Percentiles rank a stretch among this genome's conserved stretches.
Evolutionary conservation across 2,329 filamentous ascomycete genomes (phyloP).

Genomic region (Kalmusia sp.): DNA sequence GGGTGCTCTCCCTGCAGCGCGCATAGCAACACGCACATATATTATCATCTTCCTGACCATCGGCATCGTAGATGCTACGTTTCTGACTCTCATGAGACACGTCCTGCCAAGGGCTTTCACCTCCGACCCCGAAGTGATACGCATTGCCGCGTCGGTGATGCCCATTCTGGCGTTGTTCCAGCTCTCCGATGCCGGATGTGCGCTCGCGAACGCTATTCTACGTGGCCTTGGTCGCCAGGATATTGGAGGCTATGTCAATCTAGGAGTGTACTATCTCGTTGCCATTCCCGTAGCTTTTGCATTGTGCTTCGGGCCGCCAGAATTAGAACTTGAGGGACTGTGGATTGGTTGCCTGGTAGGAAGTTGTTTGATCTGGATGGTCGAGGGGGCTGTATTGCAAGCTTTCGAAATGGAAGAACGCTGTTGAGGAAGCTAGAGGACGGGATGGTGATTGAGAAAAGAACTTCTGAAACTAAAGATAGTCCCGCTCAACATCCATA

Average conservation of each 20-base stretch:
- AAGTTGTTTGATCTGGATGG: slow-evolving; percentile 40
- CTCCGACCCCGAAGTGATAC: slow-evolving; percentile 42
- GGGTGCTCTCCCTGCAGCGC: slow-evolving; percentile 40
- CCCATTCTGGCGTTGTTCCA: slow-evolving; percentile 48
- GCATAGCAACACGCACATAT: slow-evolving; percentile 42
- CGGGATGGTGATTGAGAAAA: slow-evolving; percentile 33
- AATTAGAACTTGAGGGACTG: slow-evolving; percentile 43
- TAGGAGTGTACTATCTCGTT: slow-evolving; percentile 48
- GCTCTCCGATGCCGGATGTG: slow-evolving; percentile 46
- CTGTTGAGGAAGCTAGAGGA: slow-evolving; percentile 37
- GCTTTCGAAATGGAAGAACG: slow-evolving; percentile 38
- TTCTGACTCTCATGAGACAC: slow-evolving; percentile 38
- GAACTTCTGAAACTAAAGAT: no score
- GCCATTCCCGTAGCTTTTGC: slow-evolving; percentile 46
- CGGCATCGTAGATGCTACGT: slow-evolving; percentile 41
- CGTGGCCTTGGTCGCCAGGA: slow-evolving; percentile 47
- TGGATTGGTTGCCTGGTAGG: slow-evolving; percentile 48
- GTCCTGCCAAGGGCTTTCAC: slow-evolving; percentile 44
- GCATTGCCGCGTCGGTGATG: slow-evolving; percentile 41
- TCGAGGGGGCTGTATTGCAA: slow-evolving; percentile 42
- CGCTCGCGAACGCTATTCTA: slow-evolving; percentile 46
- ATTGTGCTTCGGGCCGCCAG: slow-evolving; percentile 43
- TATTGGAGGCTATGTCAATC: slow-evolving; percentile 48
- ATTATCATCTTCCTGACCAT: slow-evolving; percentile 43
- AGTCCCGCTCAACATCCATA: no score